Percentiles rank a stretch among this genome's conserved stretches.
Evolutionary conservation across 129 eudicot species (phyloP).

Genomic region (Flaveria sonorensis): DNA sequence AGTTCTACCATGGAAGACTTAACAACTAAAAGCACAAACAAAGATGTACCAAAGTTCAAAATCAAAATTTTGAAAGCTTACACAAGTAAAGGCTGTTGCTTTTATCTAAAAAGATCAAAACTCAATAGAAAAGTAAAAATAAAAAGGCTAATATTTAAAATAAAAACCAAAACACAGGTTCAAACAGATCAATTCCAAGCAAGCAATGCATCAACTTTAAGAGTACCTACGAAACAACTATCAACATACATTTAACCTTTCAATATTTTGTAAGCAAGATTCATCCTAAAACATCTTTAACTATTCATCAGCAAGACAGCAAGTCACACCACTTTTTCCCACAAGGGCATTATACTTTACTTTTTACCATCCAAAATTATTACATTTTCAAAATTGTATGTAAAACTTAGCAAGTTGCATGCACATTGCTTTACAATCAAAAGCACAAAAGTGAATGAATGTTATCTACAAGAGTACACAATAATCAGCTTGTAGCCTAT

Average conservation of each 20-base stretch:
- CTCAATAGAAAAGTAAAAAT: too few relatives aligned
- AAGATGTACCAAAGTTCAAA: neutral
- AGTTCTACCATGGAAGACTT: neutral
- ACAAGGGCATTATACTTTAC: neutral
- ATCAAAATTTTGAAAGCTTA: neutral
- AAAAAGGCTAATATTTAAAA: neutral
- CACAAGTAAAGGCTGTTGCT: neutral
- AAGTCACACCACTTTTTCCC: neutral
- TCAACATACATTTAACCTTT: neutral
- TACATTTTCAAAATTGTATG: neutral
- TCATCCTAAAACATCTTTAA: neutral
- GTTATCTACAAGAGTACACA: too few relatives aligned
- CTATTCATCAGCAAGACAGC: too few relatives aligned
- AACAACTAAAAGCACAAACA: neutral
- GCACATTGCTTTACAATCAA: too few relatives aligned
- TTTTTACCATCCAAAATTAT: neutral
- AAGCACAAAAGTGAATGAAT: too few relatives aligned
- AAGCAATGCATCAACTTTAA: neutral
- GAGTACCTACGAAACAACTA: neutral
- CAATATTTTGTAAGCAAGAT: too few relatives aligned
- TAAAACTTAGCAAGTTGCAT: neutral
- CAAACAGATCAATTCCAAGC: too few relatives aligned
- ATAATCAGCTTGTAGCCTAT: too few relatives aligned
- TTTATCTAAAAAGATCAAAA: neutral
- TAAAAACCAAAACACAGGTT: neutral